Evolutionary conservation across 257 asterid species (phyloP).

Genomic region (Solanum piurae): DNA sequence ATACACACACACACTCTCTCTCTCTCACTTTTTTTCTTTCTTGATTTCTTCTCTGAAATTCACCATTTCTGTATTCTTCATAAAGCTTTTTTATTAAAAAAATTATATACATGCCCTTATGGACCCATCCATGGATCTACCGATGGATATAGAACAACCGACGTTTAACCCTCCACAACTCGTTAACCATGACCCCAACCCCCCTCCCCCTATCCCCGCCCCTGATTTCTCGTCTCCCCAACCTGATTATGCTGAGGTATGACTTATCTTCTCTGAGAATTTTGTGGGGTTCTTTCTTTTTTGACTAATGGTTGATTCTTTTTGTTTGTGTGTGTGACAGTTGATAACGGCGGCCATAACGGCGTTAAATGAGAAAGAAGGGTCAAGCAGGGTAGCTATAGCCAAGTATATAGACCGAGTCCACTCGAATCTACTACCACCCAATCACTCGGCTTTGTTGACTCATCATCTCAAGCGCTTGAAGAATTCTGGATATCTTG

Average conservation of each 20-base stretch:
- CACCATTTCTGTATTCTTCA: not conserved
- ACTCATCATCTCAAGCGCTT: slow-evolving; percentile 42
- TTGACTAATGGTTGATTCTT: not conserved
- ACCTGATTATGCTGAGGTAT: slow-evolving; percentile 9
- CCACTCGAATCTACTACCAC: slow-evolving; percentile 38
- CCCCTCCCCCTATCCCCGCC: not conserved
- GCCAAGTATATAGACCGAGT: slow-evolving; percentile 49
- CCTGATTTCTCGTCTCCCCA: not conserved
- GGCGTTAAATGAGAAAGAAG: slow-evolving; percentile 49
- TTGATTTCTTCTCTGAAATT: not conserved
- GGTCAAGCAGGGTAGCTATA: slow-evolving; percentile 66
- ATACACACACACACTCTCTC: not conserved
- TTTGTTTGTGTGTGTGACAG: slow-evolving; percentile 15
- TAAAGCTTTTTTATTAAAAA: not conserved
- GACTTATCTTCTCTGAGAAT: not conserved
- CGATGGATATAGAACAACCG: not conserved
- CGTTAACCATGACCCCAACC: not conserved
- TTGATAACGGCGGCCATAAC: slow-evolving; percentile 62
- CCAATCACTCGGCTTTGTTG: slow-evolving; percentile 41
- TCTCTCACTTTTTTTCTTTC: not conserved
- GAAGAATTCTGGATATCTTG: slow-evolving; percentile 37
- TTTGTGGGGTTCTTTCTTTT: not conserved
- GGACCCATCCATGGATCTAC: slow-evolving; percentile 4
- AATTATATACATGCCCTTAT: not conserved
- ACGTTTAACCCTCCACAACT: not conserved